Evolutionary conservation across 2,329 filamentous ascomycete genomes (phyloP).

Genomic region (Blastomyces parvus): DNA sequence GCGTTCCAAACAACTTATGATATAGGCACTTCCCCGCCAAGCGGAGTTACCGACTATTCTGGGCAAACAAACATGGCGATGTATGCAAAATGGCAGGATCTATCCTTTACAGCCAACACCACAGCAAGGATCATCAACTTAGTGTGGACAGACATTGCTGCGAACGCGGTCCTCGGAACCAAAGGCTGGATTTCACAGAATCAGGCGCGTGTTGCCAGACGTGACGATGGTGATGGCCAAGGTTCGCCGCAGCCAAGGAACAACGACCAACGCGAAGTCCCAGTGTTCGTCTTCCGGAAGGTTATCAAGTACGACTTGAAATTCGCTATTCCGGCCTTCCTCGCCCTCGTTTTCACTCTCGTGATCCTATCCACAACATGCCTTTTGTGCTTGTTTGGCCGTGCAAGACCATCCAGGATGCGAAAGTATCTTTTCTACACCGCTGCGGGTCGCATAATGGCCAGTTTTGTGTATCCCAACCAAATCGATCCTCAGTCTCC

Average conservation of each 20-base stretch:
- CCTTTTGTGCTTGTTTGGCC: slow-evolving; percentile 23
- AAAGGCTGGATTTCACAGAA: slow-evolving; percentile 10
- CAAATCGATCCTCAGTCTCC: slow-evolving; percentile 11
- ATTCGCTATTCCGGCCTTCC: slow-evolving; percentile 28
- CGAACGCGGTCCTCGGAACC: slow-evolving; percentile 38
- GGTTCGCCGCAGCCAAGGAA: slow-evolving; percentile 27
- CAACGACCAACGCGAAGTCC: slow-evolving; percentile 28
- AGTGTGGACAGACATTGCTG: slow-evolving; percentile 39
- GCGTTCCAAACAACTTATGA: slow-evolving; percentile 20
- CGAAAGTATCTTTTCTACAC: slow-evolving; percentile 14
- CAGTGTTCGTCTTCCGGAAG: slow-evolving; percentile 12
- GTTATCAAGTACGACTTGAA: slow-evolving; percentile 13
- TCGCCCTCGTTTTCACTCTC: slow-evolving; percentile 45
- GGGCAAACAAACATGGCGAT: slow-evolving; percentile 34
- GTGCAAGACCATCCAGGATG: slow-evolving; percentile 13
- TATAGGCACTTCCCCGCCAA: not conserved
- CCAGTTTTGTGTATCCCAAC: slow-evolving; percentile 14
- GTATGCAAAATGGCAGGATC: slow-evolving; percentile 34
- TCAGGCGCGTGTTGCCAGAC: slow-evolving; percentile 3
- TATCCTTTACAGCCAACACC: slow-evolving; percentile 21
- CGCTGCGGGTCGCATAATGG: slow-evolving; percentile 13
- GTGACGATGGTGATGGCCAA: slow-evolving; percentile 32
- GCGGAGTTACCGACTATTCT: slow-evolving; percentile 25
- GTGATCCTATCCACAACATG: slow-evolving; percentile 31
- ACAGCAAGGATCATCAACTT: slow-evolving; percentile 35